Base-by-base conservation (phyloP, 2,329 filamentous ascomycete genomes). In the Scedosporium dehoogii region DNA sequence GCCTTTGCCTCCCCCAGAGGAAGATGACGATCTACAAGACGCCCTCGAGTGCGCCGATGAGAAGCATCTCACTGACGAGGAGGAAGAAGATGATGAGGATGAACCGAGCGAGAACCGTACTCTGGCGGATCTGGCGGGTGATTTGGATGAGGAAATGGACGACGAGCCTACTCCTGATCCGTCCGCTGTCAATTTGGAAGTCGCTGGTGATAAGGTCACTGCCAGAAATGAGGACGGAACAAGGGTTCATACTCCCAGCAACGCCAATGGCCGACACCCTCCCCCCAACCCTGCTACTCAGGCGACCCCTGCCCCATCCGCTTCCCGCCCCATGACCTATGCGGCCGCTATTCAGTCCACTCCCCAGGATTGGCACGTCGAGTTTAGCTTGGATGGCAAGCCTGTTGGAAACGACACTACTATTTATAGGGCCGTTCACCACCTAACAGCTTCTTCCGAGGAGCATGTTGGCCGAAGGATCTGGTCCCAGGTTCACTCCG, bases 361-460 rank as follows among this genome's bases (percentile, higher is more conserved):
- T 0, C 91, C 92, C 1, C 89, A 96, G 70, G 92, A 97, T 70
- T 99, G 94, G 94, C 93, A 99, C 70, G 92, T 99, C 64, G 91
- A 97, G 70, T 99, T 99, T 75, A 92, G 85, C 67, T 83, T 97
- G 59, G 89, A 96, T 66, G 89, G 84, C 61, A 91, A 92, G 72
- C 83, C 89, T 1, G 89, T 99, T 63, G 81, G 90, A 0, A 94
- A 92, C 67, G 92, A 97, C 69, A 97, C 91, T 0, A 99, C 94
- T 0, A 93, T 99, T 62, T 99, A 97, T 70, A 88, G 93, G 58
- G 94, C 94, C 38, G 91, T 97, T 7, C 91, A 97, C 70, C 89
- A 85, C 70, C 76, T 77, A 6, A 71, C 75, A 0, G 67, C 75
- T 58, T 76, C 71, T 62, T 70, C 73, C 10, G 84, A 89, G 21